Percentiles rank a stretch among this genome's conserved stretches.
phyloP scores from a whole-genome alignment of 306 rosid genomes.

The Prunus kanzakura region DNA sequence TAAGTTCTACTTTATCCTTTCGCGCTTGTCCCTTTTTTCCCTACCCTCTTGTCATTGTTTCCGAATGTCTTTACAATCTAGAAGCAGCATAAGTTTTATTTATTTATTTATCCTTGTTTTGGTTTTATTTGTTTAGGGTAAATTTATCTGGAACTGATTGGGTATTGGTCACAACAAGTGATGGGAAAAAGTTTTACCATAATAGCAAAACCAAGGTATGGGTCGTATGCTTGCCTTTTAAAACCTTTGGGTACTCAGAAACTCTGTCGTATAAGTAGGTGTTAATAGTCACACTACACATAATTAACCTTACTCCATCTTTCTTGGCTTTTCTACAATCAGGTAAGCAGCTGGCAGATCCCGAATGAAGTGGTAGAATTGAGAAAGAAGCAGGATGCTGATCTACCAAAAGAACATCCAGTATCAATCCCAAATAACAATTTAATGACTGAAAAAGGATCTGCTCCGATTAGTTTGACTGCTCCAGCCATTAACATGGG shows the following conservation, averaged over 20 bases:
- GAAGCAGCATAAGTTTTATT: constrained; percentile 4
- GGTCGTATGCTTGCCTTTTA: constrained; percentile 8
- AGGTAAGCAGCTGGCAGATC: constrained; percentile 99
- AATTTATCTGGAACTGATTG: constrained; percentile 84
- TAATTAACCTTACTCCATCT: neutral
- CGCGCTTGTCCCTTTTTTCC: neutral
- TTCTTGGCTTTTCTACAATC: constrained; percentile 21
- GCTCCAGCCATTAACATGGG: constrained; percentile 88
- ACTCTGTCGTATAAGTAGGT: neutral
- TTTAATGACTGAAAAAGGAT: constrained; percentile 62
- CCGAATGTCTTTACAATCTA: neutral
- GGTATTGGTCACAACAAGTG: constrained; percentile 76
- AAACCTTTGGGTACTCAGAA: neutral
- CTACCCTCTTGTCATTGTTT: neutral
- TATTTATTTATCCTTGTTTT: constrained; percentile 10
- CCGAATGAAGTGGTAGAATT: constrained; percentile 90
- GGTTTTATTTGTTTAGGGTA: constrained; percentile 44
- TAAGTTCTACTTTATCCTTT: constrained; percentile 41
- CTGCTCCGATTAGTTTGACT: constrained; percentile 63
- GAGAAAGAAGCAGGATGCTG: constrained; percentile 75
- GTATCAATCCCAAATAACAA: constrained; percentile 50
- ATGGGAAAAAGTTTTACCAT: constrained; percentile 88
- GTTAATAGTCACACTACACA: neutral
- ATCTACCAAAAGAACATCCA: constrained; percentile 52
- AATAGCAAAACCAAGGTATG: constrained; percentile 82